These are phyloP conservation scores for Metschnikowia borealis DNA, from an alignment of 805 yeast species.

Conservation along the genomic window DNA sequence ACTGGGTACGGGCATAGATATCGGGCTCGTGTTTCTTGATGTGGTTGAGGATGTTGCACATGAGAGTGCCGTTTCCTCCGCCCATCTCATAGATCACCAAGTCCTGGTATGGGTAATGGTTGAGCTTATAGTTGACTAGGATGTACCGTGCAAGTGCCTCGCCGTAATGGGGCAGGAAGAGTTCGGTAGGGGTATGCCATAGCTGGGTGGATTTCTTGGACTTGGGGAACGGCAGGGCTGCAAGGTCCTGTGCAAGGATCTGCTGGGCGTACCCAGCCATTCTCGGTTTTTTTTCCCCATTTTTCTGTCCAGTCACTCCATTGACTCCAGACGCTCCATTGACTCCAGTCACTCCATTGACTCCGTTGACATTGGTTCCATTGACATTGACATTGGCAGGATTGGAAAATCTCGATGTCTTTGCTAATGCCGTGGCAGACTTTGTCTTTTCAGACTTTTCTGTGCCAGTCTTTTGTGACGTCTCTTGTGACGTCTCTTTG, in stretches of 20 bases:
- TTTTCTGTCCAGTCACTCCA: not conserved
- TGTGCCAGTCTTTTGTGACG: too few relatives aligned
- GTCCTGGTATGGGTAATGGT: conserved; percentile 65
- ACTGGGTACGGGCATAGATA: conserved; percentile 62
- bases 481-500: too few relatives aligned
- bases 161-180: conserved; percentile 81
- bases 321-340: too few relatives aligned
- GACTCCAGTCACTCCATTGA: too few relatives aligned
- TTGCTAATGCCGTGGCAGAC: too few relatives aligned
- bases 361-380: too few relatives aligned
- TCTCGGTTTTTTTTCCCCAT: not conserved
- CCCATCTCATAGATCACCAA: conserved; percentile 82
- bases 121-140: conserved; percentile 63
- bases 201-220: conserved; percentile 51
- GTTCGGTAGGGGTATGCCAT: conserved; percentile 90
- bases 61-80: conserved; percentile 85
- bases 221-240: conserved; percentile 13
- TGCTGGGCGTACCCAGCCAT: conserved; percentile 26
- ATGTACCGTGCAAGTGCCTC: conserved; percentile 81
- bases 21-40: conserved; percentile 63
- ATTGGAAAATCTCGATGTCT: too few relatives aligned
- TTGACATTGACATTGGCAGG: too few relatives aligned
- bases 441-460: too few relatives aligned
- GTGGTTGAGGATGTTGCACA: conserved; percentile 69
- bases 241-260: conserved; percentile 21